These are phyloP conservation scores for Cladosporium sp. DNA, from an alignment of 2,329 filamentous ascomycete genomes.

Conservation along the genomic window DNA sequence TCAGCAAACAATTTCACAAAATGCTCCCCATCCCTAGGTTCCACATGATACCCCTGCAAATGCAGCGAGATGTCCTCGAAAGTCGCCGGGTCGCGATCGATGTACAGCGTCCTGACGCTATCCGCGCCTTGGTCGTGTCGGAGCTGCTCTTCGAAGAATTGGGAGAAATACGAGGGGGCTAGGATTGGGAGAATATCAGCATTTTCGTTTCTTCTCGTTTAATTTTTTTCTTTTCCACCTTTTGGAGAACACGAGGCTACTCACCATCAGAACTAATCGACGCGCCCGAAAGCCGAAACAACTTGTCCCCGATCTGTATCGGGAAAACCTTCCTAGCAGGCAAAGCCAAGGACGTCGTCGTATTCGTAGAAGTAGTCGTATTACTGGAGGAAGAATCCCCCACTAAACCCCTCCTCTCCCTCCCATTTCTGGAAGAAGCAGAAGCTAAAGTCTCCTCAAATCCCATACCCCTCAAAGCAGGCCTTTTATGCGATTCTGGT, in stretches of 20 bases:
- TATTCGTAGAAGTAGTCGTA: no score
- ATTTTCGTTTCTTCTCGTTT: no score
- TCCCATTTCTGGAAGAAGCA: no score
- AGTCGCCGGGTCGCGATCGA: conserved; percentile 84
- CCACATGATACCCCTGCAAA: conserved; percentile 85
- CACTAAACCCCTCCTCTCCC: no score
- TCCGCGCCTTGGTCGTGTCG: conserved; percentile 56
- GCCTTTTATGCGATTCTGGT: background rate
- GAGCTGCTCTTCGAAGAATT: conserved; percentile 84
- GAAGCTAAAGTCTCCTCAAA: no score
- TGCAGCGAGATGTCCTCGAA: conserved; percentile 87
- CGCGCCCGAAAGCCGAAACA: conserved; percentile 65
- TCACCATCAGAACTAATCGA: conserved; percentile 68
- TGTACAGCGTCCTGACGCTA: conserved; percentile 76
- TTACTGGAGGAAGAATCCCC: background rate
- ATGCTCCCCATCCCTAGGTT: conserved; percentile 74
- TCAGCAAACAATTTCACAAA: conserved; percentile 92
- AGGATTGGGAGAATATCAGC: no score
- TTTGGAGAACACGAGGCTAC: no score
- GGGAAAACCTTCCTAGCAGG: conserved; percentile 68
- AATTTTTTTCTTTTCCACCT: no score
- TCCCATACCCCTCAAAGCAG: no score
- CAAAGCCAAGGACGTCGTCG: conserved; percentile 42
- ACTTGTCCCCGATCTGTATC: conserved; percentile 63
- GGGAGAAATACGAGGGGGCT: conserved; percentile 92